phyloP scores from a whole-genome alignment of 148 eudicot species.

The Arbutus unedo region DNA sequence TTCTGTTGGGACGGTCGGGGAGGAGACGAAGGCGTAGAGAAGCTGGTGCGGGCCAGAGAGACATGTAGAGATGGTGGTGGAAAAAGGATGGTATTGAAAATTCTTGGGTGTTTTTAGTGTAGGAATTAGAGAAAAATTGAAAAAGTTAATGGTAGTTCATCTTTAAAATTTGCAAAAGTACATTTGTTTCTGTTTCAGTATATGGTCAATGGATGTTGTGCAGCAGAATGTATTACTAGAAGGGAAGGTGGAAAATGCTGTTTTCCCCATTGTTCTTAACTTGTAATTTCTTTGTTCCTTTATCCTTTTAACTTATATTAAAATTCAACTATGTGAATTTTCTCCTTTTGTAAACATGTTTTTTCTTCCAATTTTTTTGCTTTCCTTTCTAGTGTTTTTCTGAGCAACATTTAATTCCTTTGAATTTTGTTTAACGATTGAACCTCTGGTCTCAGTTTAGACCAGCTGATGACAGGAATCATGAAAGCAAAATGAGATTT shows the following conservation, averaged over 20 bases:
- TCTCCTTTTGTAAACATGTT: neutral
- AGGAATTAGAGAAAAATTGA: neutral
- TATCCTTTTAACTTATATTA: neutral
- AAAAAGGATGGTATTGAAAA: neutral
- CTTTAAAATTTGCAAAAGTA: constrained; percentile 1
- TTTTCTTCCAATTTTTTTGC: neutral
- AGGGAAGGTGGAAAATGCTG: constrained; percentile 9
- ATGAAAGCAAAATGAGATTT: too few species aligned
- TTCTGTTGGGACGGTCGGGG: constrained; percentile 37
- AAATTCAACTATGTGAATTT: constrained; percentile 14
- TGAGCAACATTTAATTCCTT: neutral
- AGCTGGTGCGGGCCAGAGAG: constrained; percentile 18
- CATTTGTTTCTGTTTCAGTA: neutral
- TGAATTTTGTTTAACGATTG: neutral
- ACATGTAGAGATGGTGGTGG: neutral
- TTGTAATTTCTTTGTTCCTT: constrained; percentile 14
- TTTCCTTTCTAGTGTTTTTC: neutral
- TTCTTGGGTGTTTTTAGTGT: neutral
- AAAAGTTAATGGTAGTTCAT: neutral
- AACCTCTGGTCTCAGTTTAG: too few species aligned
- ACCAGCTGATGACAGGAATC: too few species aligned
- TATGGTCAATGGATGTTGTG: neutral
- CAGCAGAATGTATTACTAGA: constrained; percentile 8
- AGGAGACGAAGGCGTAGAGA: constrained; percentile 46
- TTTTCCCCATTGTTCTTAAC: neutral